Conservation (phyloP, 2,329 filamentous ascomycete genomes). For the Pestalotiopsis sp. region DNA sequence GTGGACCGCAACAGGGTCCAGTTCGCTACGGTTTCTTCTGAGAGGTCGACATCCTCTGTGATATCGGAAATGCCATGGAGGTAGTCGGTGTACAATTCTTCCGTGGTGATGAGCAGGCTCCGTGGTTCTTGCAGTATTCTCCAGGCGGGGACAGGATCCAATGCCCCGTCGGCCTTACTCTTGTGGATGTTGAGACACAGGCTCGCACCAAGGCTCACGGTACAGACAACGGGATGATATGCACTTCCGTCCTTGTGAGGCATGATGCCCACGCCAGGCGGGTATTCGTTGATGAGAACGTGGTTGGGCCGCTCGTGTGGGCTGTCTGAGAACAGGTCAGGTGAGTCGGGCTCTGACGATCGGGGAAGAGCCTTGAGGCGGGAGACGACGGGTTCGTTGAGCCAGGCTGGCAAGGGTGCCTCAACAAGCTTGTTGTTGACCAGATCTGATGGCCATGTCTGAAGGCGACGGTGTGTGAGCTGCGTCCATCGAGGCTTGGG, state of each 20-base stretch:
- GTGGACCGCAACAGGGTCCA: conserved; percentile 67
- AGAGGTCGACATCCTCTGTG: conserved; percentile 67
- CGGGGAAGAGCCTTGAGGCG: conserved; percentile 57
- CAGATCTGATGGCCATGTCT: conserved; percentile 87
- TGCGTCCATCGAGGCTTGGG: conserved; percentile 83
- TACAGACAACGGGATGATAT: conserved; percentile 87
- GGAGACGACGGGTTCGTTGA: conserved; percentile 69
- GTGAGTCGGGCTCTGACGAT: conserved; percentile 27
- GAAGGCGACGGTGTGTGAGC: conserved; percentile 83
- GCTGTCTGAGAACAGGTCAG: conserved; percentile 60
- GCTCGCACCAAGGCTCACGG: conserved; percentile 79
- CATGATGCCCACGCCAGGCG: conserved; percentile 90
- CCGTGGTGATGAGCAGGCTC: conserved; percentile 75
- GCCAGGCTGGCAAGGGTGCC: conserved; percentile 74
- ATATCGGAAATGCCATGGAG: conserved; percentile 76
- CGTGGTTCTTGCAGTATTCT: conserved; percentile 81
- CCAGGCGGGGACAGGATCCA: conserved; percentile 53
- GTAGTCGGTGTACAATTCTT: conserved; percentile 68
- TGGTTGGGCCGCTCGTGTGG: conserved; percentile 84
- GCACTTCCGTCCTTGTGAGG: conserved; percentile 91
- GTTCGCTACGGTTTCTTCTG: conserved; percentile 66
- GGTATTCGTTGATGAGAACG: conserved; percentile 92
- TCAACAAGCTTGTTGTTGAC: conserved; percentile 77
- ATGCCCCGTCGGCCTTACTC: conserved; percentile 62
- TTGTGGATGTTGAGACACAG: conserved; percentile 78